Percentiles rank a stretch among this genome's conserved stretches.
These are phyloP conservation scores for Lepiota brunneoincarnata DNA, from an alignment of 768 basidiomycete species.

Conservation along the genomic window DNA sequence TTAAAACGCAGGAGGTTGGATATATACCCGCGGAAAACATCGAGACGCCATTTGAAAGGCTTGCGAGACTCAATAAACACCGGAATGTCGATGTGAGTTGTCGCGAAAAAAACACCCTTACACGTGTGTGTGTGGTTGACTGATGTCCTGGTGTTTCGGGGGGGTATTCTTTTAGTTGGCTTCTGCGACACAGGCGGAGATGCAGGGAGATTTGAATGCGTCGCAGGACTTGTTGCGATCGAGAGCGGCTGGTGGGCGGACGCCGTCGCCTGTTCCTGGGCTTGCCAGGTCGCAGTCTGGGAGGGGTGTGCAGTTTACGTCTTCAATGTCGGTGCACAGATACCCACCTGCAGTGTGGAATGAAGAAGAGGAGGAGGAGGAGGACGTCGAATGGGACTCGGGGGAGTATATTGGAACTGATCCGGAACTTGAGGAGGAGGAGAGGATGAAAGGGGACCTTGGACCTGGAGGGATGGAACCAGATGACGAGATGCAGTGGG, in stretches of 20 bases:
- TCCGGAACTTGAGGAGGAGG: constrained; percentile 50
- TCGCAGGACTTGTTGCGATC: constrained; percentile 51
- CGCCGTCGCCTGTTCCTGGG: constrained; percentile 46
- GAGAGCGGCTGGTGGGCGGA: constrained; percentile 41
- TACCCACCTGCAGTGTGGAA: constrained; percentile 85
- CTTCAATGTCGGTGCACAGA: constrained; percentile 62
- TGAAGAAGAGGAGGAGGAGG: constrained; percentile 72
- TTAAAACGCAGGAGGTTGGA: constrained; percentile 98
- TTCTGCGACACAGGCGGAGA: constrained; percentile 69
- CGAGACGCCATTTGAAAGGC: constrained; percentile 95
- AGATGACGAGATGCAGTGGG: constrained; percentile 90
- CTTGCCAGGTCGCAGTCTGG: constrained; percentile 32
- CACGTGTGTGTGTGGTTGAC: no score
- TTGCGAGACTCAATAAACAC: constrained; percentile 95
- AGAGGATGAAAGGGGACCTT: constrained; percentile 24
- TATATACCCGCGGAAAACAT: constrained; percentile 99
- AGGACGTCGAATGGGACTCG: constrained; percentile 64
- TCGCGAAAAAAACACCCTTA: no score
- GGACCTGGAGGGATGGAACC: constrained; percentile 49
- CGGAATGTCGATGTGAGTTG: constrained; percentile 91
- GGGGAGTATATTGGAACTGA: constrained; percentile 73
- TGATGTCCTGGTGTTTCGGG: no score
- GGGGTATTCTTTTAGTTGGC: constrained; percentile 62
- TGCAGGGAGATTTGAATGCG: constrained; percentile 48
- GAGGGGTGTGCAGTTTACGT: constrained; percentile 70